phyloP scores from a whole-genome alignment of 2,329 filamentous ascomycete species.

The Diaporthe amygdali region DNA sequence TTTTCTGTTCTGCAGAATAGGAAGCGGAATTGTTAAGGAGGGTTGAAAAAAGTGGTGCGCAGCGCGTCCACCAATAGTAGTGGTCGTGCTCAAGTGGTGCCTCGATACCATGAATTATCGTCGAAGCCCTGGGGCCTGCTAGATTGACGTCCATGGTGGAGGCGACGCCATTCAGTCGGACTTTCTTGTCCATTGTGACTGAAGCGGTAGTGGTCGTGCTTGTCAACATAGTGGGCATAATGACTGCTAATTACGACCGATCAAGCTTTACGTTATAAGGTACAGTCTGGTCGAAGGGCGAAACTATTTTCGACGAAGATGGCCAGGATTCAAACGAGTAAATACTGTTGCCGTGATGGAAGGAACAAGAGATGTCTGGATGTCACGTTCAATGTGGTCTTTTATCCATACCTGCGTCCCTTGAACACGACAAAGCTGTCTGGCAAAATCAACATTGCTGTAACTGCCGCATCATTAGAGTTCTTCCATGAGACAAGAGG shows the following conservation, averaged over 20 bases:
- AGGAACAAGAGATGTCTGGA: too few relatives aligned
- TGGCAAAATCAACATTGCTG: background rate
- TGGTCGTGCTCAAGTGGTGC: background rate
- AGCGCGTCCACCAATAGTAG: background rate
- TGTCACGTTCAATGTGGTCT: too few relatives aligned
- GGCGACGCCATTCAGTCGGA: background rate
- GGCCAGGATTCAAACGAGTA: too few relatives aligned
- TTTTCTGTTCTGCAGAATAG: background rate
- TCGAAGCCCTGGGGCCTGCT: background rate
- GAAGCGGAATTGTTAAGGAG: background rate
- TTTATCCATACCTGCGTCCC: too few relatives aligned
- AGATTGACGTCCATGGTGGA: background rate
- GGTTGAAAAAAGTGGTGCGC: background rate
- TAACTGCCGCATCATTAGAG: background rate
- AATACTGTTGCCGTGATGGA: too few relatives aligned
- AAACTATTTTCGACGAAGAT: too few relatives aligned
- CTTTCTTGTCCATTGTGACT: too few relatives aligned
- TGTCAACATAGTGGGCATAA: too few relatives aligned
- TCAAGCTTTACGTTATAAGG: too few relatives aligned
- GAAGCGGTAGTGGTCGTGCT: too few relatives aligned
- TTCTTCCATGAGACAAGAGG: background rate
- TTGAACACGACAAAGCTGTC: background rate
- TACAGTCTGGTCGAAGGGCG: too few relatives aligned
- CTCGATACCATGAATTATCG: background rate
- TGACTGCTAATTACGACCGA: too few relatives aligned